phyloP scores from a whole-genome alignment of 2,329 filamentous ascomycete genomes.

The Fusarium buharicum region DNA sequence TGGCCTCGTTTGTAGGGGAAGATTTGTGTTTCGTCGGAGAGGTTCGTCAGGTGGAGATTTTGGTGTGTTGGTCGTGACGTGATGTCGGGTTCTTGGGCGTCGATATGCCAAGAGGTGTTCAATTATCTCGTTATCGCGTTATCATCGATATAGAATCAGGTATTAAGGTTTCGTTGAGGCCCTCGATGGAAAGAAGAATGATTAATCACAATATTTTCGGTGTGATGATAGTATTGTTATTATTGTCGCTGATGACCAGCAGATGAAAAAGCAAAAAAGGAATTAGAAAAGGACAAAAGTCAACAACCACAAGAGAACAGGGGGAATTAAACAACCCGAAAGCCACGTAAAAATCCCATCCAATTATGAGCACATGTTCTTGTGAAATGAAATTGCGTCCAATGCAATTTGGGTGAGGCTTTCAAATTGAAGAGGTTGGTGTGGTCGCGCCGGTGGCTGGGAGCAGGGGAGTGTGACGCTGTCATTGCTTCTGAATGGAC shows the following conservation, averaged over 20 bases:
- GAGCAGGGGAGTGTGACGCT: conserved; percentile 27
- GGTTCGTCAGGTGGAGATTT: conserved; percentile 25
- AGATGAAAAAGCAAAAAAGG: conserved; percentile 1
- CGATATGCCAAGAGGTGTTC: conserved; percentile 14
- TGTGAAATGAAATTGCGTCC: conserved; percentile 17
- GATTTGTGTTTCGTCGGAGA: conserved; percentile 14
- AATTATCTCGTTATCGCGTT: conserved; percentile 7
- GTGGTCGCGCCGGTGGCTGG: conserved; percentile 31
- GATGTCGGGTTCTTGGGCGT: conserved; percentile 22
- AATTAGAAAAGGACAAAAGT: conserved; percentile 10
- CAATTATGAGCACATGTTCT: conserved; percentile 17
- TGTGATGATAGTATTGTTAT: background rate
- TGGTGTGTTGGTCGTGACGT: conserved; percentile 26
- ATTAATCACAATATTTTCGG: background rate
- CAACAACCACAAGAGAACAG: conserved; percentile 12
- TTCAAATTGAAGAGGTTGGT: conserved; percentile 30
- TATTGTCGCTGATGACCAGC: background rate
- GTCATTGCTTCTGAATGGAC: conserved; percentile 30
- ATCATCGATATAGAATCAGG: background rate
- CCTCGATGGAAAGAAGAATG: background rate
- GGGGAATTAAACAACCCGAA: conserved; percentile 1
- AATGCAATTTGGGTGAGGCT: conserved; percentile 30
- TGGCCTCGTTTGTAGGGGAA: conserved; percentile 2
- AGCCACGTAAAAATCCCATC: conserved; percentile 8
- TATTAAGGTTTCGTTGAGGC: background rate